Base-by-base conservation (phyloP, 1,284 basidiomycete genomes). In the Mycosarcoma maydis region DNA sequence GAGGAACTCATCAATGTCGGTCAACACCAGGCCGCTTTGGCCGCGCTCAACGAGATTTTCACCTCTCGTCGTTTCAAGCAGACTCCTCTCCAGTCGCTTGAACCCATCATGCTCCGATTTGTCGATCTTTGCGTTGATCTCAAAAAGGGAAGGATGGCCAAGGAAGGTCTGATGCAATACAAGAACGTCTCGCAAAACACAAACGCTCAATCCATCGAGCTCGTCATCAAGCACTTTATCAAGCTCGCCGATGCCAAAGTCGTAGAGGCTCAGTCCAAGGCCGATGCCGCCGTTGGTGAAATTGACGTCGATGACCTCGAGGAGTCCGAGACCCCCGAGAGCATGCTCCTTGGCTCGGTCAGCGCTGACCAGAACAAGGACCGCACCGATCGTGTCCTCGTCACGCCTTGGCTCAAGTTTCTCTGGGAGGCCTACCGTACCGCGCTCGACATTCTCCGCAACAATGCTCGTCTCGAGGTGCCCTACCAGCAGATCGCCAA, bases 401-500 rank as follows among this genome's bases (percentile, higher is more conserved):
- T 99, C 71, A 96, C 92, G 0, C 95, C 96, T 2, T 97, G 94
- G 89, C 89, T 98, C 82, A 95, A 96, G 83, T 98, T 98, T 84
- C 87, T 95, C 26, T 98, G 94, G 94, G 95, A 98, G 86, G 92
- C 92, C 69, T 98, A 98, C 83, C 89, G 96, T 61, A 97, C 94
- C 26, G 92, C 92, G 8, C 86, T 99, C 57, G 96, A 98, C 85
- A 95, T 94, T 9, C 86, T 98, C 75, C 94, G 98, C 83, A 97
- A 98, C 83, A 98, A 98, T 82, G 92, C 94, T 38, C 87, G 95
- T 41, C 85, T 98, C 53, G 96, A 99, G 84, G 85, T 86, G 13
- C 92, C 98, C 72, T 98, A 98, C 85, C 95, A 98, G 92, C 90
- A 92, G 88, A 90, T 98, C 78, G 95, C 94, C 6, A 91, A 95